Evolutionary conservation across 805 yeast genomes (phyloP), one percentile per base, ranked within the genome.

Genomic region (Saccharomycopsis sp.): DNA sequence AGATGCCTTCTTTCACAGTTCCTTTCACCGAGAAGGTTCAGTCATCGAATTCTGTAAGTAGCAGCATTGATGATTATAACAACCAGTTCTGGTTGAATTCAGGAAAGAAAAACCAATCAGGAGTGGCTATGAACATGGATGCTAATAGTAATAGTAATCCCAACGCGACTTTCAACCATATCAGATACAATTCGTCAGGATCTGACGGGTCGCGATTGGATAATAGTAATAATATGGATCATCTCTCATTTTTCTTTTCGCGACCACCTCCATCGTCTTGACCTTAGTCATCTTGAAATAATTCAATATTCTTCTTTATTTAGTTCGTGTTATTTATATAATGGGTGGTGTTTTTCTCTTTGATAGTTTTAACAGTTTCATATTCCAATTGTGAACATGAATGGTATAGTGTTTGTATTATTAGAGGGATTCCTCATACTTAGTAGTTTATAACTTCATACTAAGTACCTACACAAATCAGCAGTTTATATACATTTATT

Each of bases 1-100:
- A 3, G 19, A 35, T 17, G 19, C 35, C 22, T 42, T 9, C 35
- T 9, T 5, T 17, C 3, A 2, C 23, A 14, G 22, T 50, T 19
- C 34, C 44, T 9, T 19, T 35, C 22, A 44, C 57, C 5, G 35
- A 42, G 42, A 20, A 34, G 22, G 15, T 57, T 9, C 35, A 7
- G 20, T n/a, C 42, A 15, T 22, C 60, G 1, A 23, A 23, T 54
- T 44, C 25, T 49, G 59, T 38, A 14, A 41, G 56, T 14, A 35
- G 42, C 42, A 29, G 49, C 17, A 53, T 47, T 3, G 62, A 58
- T 34, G 62, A 58, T 19, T 54, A 57, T 35, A 25, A 52, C 22
- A 47, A 56, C 17, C 29, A 55, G 12, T 56, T 58, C 52, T 58
- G 62, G 62, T 44, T 47, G 23, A 58, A 56, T 53, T 44, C 49